Conservation (phyloP, 192 early-diverging fungal species). For the Polychytrium aggregatum region DNA sequence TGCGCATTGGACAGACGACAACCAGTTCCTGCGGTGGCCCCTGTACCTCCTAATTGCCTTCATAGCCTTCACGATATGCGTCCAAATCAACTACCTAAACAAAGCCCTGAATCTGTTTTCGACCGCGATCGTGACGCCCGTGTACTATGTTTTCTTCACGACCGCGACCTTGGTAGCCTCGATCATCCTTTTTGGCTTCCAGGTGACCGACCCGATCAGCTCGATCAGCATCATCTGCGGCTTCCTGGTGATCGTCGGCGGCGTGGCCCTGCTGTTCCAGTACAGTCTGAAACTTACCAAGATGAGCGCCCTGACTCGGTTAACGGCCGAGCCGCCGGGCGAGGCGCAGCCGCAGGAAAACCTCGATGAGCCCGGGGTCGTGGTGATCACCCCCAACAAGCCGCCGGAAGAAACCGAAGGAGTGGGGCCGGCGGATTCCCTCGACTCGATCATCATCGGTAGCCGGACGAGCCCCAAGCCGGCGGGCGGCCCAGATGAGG, state of each 20-base stretch:
- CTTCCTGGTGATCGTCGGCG: slow-evolving; percentile 38
- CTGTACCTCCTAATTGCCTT: slow-evolving; percentile 51
- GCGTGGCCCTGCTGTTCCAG: slow-evolving; percentile 30
- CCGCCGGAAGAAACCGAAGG: too few relatives aligned
- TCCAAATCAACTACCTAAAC: slow-evolving; percentile 65
- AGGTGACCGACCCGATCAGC: slow-evolving; percentile 12
- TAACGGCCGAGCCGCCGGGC: too few relatives aligned
- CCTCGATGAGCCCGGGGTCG: too few relatives aligned
- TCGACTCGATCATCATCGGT: too few relatives aligned
- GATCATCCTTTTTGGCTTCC: slow-evolving; percentile 57
- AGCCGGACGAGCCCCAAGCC: too few relatives aligned
- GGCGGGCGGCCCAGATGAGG: too few relatives aligned
- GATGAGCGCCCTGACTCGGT: too few relatives aligned
- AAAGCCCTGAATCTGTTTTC: slow-evolving; percentile 58
- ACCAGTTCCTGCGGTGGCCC: slow-evolving; percentile 57
- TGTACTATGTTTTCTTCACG: slow-evolving; percentile 68
- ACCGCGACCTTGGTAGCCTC: slow-evolving; percentile 53
- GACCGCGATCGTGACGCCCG: slow-evolving; percentile 62
- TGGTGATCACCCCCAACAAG: too few relatives aligned
- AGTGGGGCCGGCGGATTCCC: too few relatives aligned
- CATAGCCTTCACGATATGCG: slow-evolving; percentile 32
- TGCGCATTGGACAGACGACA: slow-evolving; percentile 18
- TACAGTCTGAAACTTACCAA: slow-evolving; percentile 28
- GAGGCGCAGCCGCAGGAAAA: too few relatives aligned
- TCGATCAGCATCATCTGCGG: slow-evolving; percentile 23